A percentile compares a stretch with the other conserved stretches of the same genome.
phyloP scores from a whole-genome alignment of 148 eudicot species.

The Simmondsia chinensis region DNA sequence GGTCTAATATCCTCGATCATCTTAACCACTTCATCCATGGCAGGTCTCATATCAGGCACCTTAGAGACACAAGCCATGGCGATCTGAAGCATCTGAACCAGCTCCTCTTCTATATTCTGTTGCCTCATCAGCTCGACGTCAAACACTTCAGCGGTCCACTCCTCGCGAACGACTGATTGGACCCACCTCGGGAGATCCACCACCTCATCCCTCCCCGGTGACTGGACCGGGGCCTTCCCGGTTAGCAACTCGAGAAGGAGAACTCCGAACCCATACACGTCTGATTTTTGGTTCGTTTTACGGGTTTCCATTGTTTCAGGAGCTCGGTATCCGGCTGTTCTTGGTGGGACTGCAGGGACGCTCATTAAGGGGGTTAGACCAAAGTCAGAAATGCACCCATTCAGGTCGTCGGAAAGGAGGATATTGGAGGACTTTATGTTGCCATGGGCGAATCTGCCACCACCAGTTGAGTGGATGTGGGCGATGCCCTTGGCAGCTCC shows the following conservation, averaged over 20 bases:
- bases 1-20: constrained; percentile 69
- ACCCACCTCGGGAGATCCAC: constrained; percentile 88
- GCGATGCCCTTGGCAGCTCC: constrained; percentile 81
- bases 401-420: constrained; percentile 56
- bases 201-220: constrained; percentile 64
- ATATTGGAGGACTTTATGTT: constrained; percentile 86
- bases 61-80: constrained; percentile 85
- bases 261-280: constrained; percentile 87
- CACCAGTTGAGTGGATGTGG: constrained; percentile 62
- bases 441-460: constrained; percentile 58
- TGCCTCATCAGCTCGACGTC: constrained; percentile 64
- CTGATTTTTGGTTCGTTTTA: constrained; percentile 65
- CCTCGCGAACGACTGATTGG: constrained; percentile 90
- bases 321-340: constrained; percentile 75
- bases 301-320: constrained; percentile 61
- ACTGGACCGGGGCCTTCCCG: constrained; percentile 72
- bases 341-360: constrained; percentile 44
- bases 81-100: constrained; percentile 93
- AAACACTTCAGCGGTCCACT: constrained; percentile 96
- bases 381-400: constrained; percentile 61
- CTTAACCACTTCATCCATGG: constrained; percentile 60
- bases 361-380: constrained; percentile 68
- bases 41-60: constrained; percentile 74
- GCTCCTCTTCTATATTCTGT: constrained; percentile 78
- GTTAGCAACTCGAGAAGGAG: constrained; percentile 83